Evolutionary conservation across 2,329 filamentous ascomycete genomes (phyloP).

Genomic region (Immersiporthe knoxdaviesiana): DNA sequence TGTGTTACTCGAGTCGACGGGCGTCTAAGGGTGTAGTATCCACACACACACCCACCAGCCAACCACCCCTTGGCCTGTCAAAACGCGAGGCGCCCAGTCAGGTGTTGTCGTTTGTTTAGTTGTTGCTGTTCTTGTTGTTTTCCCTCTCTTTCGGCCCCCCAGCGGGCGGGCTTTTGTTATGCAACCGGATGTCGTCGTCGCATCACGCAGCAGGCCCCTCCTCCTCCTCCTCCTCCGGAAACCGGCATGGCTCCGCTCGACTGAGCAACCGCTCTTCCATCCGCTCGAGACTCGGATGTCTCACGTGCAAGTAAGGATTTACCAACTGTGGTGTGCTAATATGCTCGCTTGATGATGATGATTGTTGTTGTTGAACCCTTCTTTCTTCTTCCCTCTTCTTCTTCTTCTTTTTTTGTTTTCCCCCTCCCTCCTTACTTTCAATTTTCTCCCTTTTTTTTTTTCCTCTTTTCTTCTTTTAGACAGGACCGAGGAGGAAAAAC

Average conservation of each 20-base stretch:
- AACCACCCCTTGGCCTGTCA: neutral
- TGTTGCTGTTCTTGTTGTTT: neutral
- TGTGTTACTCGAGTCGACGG: neutral
- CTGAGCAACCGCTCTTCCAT: constrained; percentile 22
- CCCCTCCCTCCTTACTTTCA: no score
- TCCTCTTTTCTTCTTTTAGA: neutral
- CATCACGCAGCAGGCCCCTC: neutral
- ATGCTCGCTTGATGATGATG: neutral
- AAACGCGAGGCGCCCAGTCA: neutral
- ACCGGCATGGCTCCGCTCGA: constrained; percentile 7
- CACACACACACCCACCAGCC: neutral
- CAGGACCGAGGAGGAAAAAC: neutral
- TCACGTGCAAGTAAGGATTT: constrained; percentile 49
- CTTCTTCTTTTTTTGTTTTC: no score
- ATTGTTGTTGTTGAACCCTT: neutral
- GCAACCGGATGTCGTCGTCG: constrained; percentile 17
- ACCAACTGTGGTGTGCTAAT: no score
- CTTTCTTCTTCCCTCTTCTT: neutral
- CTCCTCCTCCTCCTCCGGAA: no score
- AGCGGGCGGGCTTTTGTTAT: neutral
- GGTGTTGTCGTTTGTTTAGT: neutral
- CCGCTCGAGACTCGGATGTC: constrained; percentile 47
- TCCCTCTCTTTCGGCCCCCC: no score
- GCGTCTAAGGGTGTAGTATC: constrained; percentile 6
- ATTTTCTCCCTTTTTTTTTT: neutral